Base-by-base conservation (phyloP, 2,329 filamentous ascomycete genomes). In the Fusarium sp. region DNA sequence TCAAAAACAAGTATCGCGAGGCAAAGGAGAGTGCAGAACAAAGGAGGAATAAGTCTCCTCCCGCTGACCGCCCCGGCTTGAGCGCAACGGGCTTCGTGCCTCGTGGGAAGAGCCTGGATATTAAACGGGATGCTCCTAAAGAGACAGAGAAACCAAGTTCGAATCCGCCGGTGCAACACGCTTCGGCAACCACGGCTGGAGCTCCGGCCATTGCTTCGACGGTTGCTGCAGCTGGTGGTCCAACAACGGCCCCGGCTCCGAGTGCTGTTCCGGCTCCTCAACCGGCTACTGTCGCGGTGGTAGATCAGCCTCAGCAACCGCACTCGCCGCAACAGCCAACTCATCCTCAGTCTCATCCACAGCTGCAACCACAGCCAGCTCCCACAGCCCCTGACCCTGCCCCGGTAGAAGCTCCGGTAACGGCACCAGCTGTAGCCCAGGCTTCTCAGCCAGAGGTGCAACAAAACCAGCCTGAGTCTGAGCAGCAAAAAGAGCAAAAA, bases 1-100 rank as follows among this genome's bases (percentile, higher is more conserved):
- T 90, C 69, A 88, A 85, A 75, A 86, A 81, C 77, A 90, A 90
- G 75, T 88, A 89, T 75, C 85, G 87, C 28, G 88, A 88, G 73
- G 86, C 85, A 54, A 89, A 88, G 76, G 88, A 89, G 68, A 87
- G 80, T 43, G 84, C 81, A 1, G 88, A 89, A 59, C 82, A 87
- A 48, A 82, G 86, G 70, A 83, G 88, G 52, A 85, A 84, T 71
- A 89, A 89, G 76, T 89, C 87, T 9, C 88, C 88, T 4, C 85
- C 87, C 2, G 80, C 75, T 28, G 79, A 81, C 28, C 75, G 72
- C n/a, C 71, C 76, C 18, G 70, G 63, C 4, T 53, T 75, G 31
- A 75, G 74, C 15, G 31, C 68, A 15, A 72, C 76, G 6, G 75
- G 68, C 54, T 70, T 82, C 31, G 51, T 83, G 4, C 72, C 80